Evolutionary conservation across 2,329 filamentous ascomycete genomes (phyloP), one percentile per base, ranked within the genome.

Genomic region (Grosmannia penicillata): DNA sequence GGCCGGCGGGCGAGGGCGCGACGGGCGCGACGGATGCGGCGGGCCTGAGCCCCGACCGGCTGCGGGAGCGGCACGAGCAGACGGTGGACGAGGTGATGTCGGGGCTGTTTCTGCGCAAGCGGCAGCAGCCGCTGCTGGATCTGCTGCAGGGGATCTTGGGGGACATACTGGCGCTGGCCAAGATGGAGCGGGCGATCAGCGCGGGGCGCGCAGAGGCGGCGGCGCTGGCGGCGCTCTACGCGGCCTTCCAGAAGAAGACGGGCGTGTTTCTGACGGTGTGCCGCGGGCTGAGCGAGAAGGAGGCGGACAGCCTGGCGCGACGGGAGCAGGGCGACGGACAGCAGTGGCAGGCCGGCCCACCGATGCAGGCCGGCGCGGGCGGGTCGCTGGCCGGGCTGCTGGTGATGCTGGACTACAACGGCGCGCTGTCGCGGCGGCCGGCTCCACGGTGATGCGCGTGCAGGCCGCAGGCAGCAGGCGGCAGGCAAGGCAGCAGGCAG

Each of bases 121-220:
- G 81, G 26, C 85, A 93, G 53, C 66, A 75, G 42, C 78, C 82
- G 2, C 72, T 86, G 0, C 63, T 86, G 45, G 71, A 70, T 28
- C 59, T 93, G 0, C 60, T 94, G 0, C 81, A 93, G 43, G 78
- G 82, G 15, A 81, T 89, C 2, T 89, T 93, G 45, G 63, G 65
- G 1, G 57, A 73, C 0, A 70, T 93, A n/a, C 60, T 94, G 10
- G 61, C 66, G 11, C 91, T 91, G 51, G 75, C 78, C n/a, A 70
- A 67, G 47, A 51, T 56, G 27, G 15, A 57, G 63, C 46, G 48
- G 60, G n/a, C 59, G 59, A 45, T 55, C 56, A 14, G 45, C 13
- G 7, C n/a, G 4, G 19, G 17, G 10, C 8, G 17, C 17, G 14
- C 9, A 8, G 24, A 15, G 14, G 2, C 13, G 13, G 8, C 7